A percentile compares a stretch with the other conserved stretches of the same genome.
These are phyloP conservation scores for Solanum dulcamara DNA, from an alignment of 257 asterid species.

Conservation along the genomic window DNA sequence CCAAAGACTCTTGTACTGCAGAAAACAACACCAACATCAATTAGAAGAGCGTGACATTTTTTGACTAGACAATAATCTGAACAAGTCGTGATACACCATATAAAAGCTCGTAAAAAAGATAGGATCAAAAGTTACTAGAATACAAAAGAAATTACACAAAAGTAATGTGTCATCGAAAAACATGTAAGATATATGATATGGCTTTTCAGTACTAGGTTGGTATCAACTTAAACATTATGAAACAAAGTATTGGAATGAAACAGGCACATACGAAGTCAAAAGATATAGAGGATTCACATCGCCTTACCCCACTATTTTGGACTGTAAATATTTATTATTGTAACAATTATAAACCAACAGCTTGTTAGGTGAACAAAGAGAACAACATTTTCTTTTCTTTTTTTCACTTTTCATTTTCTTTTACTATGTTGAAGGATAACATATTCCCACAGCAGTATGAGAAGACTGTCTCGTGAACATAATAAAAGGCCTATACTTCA, in stretches of 20 bases:
- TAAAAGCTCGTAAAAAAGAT: not conserved
- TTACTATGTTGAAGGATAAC: not conserved
- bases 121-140: not conserved
- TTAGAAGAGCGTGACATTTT: not conserved
- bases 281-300: not conserved
- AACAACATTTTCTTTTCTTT: not conserved
- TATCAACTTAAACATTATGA: not conserved
- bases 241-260: not conserved
- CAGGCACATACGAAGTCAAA: not conserved
- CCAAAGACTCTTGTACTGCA: constrained; percentile 77
- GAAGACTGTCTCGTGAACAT: not conserved
- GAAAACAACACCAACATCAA: not conserved
- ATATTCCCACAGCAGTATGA: not conserved
- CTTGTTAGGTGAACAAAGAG: not conserved
- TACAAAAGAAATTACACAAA: not conserved
- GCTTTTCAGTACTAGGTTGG: not conserved
- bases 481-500: not conserved
- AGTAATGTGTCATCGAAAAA: not conserved
- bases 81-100: not conserved
- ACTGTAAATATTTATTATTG: not conserved
- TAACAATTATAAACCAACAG: not conserved
- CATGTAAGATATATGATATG: not conserved
- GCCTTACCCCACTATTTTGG: not conserved
- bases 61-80: not conserved
- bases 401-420: not conserved